These are phyloP conservation scores for Zygosaccharomyces sapae DNA, from an alignment of 1,139 yeast species.

Conservation along the genomic window DNA sequence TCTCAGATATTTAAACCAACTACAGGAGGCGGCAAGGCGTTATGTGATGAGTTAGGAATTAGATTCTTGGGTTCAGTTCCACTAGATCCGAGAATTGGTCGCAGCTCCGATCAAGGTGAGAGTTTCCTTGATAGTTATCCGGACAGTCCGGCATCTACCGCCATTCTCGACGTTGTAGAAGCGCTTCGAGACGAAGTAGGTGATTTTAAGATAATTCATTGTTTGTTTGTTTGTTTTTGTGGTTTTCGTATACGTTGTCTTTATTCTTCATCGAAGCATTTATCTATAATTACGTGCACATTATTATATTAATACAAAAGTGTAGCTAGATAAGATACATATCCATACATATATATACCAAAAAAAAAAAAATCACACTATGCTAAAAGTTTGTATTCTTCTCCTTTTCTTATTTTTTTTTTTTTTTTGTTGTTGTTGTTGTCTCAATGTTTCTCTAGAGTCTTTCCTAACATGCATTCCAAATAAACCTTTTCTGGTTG, in stretches of 20 bases:
- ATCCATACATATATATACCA: too few species aligned
- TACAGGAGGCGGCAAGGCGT: conserved; percentile 89
- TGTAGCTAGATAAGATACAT: neutral
- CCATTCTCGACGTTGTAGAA: conserved; percentile 80
- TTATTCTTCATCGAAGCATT: neutral
- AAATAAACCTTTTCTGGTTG: conserved; percentile 26
- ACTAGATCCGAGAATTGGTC: conserved; percentile 90
- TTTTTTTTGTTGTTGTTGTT: neutral
- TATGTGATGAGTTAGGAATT: conserved; percentile 73
- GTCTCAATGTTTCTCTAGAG: neutral
- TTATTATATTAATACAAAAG: conserved; percentile 7
- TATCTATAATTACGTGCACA: conserved; percentile 2
- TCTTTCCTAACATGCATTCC: conserved; percentile 8
- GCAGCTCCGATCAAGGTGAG: conserved; percentile 83
- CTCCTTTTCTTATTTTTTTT: too few species aligned
- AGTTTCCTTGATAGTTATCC: conserved; percentile 79
- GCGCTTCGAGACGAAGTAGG: conserved; percentile 38
- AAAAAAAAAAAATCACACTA: neutral
- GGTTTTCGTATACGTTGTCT: neutral
- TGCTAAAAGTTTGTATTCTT: neutral
- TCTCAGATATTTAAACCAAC: conserved; percentile 90
- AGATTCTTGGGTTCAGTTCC: conserved; percentile 91
- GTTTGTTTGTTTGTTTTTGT: too few species aligned
- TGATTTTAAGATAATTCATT: conserved; percentile 14
- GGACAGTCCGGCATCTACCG: conserved; percentile 89